Evolutionary conservation across 2,329 filamentous ascomycete species (phyloP).

Genomic region (Cladosporium sp.): DNA sequence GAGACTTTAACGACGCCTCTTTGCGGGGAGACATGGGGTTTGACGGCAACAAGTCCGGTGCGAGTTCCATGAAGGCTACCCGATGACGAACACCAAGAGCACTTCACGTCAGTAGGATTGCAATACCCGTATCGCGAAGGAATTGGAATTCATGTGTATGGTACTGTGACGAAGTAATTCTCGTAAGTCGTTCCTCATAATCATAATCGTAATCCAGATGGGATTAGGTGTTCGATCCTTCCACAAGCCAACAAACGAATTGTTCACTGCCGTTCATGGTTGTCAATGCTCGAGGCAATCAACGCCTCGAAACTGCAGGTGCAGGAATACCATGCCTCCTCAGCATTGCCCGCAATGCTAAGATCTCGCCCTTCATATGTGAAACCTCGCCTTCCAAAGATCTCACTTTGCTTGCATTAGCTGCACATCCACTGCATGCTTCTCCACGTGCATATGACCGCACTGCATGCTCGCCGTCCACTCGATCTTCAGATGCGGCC

Average conservation of each 20-base stretch:
- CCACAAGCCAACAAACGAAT: background rate
- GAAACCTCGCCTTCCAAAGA: conserved; percentile 32
- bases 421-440: conserved; percentile 24
- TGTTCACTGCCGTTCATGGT: background rate
- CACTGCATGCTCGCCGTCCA: background rate
- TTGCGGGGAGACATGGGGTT: conserved; percentile 5
- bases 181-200: background rate
- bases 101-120: background rate
- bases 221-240: background rate
- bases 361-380: conserved; percentile 33
- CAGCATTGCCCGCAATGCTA: conserved; percentile 32
- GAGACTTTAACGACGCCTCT: conserved; percentile 1
- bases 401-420: conserved; percentile 25
- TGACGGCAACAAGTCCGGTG: background rate
- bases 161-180: background rate
- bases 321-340: conserved; percentile 28
- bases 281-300: background rate
- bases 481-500: background rate
- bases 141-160: background rate
- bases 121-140: background rate
- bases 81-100: background rate
- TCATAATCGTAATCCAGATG: background rate
- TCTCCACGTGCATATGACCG: background rate
- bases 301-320: conserved; percentile 26
- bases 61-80: background rate